These are phyloP conservation scores for Seminavis robusta DNA, from an alignment of 108 stramenopile species.

Conservation along the genomic window DNA sequence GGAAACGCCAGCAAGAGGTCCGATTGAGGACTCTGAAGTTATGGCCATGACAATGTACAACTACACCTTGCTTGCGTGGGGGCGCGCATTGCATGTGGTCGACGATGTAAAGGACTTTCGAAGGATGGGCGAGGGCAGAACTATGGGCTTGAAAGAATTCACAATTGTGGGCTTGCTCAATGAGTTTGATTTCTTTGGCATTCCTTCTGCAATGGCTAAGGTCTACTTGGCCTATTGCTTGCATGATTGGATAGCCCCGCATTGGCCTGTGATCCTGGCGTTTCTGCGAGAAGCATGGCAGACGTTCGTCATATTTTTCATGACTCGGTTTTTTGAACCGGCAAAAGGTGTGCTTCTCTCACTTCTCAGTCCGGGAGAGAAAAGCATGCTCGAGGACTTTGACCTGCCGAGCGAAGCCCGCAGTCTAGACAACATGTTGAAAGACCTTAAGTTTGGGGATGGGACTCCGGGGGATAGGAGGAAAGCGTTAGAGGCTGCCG, in stretches of 20 bases:
- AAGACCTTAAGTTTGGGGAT: conserved; percentile 73
- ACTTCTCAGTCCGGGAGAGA: conserved; percentile 33
- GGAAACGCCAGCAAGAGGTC: no score
- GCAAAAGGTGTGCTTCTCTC: conserved; percentile 61
- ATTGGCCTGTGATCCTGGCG: conserved; percentile 43
- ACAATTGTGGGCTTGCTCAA: conserved; percentile 20
- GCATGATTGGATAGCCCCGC: conserved; percentile 45
- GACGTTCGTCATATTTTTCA: conserved; percentile 42
- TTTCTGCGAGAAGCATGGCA: conserved; percentile 20
- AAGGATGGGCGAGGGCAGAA: conserved; percentile 38
- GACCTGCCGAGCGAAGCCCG: conserved; percentile 56
- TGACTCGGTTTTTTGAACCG: conserved; percentile 66
- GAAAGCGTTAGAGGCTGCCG: conserved; percentile 48
- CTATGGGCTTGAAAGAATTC: conserved; percentile 24
- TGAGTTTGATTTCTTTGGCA: conserved; percentile 59
- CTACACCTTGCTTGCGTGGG: no score
- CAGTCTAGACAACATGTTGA: conserved; percentile 73
- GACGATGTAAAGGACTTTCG: conserved; percentile 25
- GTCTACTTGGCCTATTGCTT: conserved; percentile 42
- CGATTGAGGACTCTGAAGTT: no score
- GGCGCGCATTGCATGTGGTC: no score
- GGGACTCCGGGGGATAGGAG: conserved; percentile 54
- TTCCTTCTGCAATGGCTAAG: conserved; percentile 55
- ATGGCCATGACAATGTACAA: no score
- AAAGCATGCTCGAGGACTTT: conserved; percentile 56